Base-by-base conservation (phyloP, 441 rosid genomes). In the Populus hybrid region DNA sequence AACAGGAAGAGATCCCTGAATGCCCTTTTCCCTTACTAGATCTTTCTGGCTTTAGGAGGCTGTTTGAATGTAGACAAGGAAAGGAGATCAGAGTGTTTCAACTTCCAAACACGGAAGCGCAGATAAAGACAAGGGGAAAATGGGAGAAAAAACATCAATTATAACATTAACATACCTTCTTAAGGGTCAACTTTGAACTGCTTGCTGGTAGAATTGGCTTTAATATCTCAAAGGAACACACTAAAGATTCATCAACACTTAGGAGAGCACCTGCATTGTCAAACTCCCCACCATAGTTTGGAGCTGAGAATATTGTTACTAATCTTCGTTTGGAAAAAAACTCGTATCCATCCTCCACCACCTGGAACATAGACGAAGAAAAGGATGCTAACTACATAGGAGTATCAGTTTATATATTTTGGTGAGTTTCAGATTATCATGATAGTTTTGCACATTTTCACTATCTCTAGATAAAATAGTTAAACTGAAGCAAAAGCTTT, bases 281-380 rank as follows among this genome's bases (percentile, higher is more conserved):
- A 83, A 95, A 95, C 85, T 95, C 99, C 76, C 99, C 99, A 7
- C 99, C 99, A 78, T 95, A 95, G 86, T 95, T 95, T 42, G 99
- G 97, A 75, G 99, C 98, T 9, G 99, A 95, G 86, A 95, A 95
- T 80, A 95, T 92, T 0, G 97, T 95, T 56, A 95, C 99, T 81
- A 95, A 82, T 81, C 89, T 87, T 80, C 98, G 83, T 79, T 87
- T 91, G 2, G 97, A 98, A 9, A 95, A 95, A 78, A 95, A 95
- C 85, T 95, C 98, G 1, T 95, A 95, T 8, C 99, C 99, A 70
- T 95, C 99, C 83, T 95, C 99, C 77, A 95, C 99, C 68, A 92
- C 99, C 99, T 95, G 90, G 75, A 87, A 83, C 29, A 40, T 76
- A 76, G 69, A 50, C 0, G 56, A 50, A 45, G 56, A 50, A 45